Evolutionary conservation across 164 flowering plant species (phyloP).

Genomic region (Platanus orientalis): DNA sequence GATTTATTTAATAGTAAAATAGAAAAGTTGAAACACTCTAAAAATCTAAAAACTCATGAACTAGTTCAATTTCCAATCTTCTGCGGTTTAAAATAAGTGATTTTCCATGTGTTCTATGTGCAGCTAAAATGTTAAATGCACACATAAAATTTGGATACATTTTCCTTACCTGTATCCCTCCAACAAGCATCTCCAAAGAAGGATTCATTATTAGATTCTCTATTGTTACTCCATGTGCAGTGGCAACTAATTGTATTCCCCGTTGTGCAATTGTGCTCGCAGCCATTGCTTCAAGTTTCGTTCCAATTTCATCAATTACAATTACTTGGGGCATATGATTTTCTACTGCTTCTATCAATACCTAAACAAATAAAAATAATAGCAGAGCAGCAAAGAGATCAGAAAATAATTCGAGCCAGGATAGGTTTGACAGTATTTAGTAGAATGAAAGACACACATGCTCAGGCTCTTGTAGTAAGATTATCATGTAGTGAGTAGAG

Average conservation of each 20-base stretch:
- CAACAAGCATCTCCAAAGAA: constrained; percentile 91
- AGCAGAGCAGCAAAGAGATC: constrained; percentile 1
- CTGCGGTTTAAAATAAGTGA: background rate
- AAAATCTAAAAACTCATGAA: background rate
- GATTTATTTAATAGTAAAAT: too few relatives aligned
- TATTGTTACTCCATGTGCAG: constrained; percentile 95
- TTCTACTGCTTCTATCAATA: constrained; percentile 93
- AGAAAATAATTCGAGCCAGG: background rate
- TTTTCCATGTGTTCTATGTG: background rate
- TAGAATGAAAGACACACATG: too few relatives aligned
- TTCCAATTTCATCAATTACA: constrained; percentile 96
- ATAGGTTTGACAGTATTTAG: background rate
- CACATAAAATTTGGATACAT: background rate
- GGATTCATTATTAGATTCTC: constrained; percentile 89
- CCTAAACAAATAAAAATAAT: too few relatives aligned
- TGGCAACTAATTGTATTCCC: constrained; percentile 95
- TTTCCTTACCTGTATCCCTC: constrained; percentile 74
- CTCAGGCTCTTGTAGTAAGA: too few relatives aligned
- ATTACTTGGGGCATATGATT: constrained; percentile 98
- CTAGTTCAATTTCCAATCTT: too few relatives aligned
- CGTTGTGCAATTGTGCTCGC: constrained; percentile 98
- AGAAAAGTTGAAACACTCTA: background rate
- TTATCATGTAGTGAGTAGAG: too few relatives aligned
- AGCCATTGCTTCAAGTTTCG: constrained; percentile 96
- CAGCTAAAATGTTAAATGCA: background rate